phyloP scores from a whole-genome alignment of 106 monocot species.

The Dioscorea dumetorum region DNA sequence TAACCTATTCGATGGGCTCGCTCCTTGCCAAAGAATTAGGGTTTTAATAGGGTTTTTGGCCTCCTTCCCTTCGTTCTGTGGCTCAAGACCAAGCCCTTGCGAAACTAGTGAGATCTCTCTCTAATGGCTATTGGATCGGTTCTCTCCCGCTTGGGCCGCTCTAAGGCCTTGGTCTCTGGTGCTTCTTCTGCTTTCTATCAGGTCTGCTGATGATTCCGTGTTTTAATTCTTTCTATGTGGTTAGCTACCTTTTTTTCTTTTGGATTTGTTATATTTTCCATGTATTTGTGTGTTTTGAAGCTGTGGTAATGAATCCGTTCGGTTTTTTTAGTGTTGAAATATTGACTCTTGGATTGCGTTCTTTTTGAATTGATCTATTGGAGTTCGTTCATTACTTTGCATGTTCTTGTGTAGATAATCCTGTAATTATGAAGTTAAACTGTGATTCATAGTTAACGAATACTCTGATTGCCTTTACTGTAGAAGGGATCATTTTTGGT shows the following conservation, averaged over 20 bases:
- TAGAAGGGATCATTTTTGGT: too few relatives aligned
- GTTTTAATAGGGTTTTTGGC: neutral
- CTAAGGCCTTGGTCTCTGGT: conserved; percentile 18
- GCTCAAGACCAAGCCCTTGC: neutral
- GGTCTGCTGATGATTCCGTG: conserved; percentile 11
- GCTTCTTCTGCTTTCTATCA: conserved; percentile 20
- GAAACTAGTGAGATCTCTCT: neutral
- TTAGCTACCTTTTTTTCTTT: neutral
- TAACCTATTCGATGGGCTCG: neutral
- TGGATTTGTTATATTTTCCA: neutral
- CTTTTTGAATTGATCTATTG: neutral
- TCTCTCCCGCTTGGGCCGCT: conserved; percentile 38
- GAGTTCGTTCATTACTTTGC: too few relatives aligned
- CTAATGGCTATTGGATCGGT: conserved; percentile 37
- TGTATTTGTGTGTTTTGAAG: neutral
- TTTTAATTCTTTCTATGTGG: too few relatives aligned
- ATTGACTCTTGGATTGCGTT: neutral
- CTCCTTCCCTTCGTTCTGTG: neutral
- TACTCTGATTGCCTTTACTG: too few relatives aligned
- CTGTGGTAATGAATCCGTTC: neutral
- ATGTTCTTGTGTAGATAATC: too few relatives aligned
- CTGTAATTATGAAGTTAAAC: too few relatives aligned
- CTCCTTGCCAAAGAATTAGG: neutral
- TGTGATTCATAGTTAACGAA: too few relatives aligned
- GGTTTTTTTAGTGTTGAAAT: neutral